phyloP scores from a whole-genome alignment of 495 filamentous ascomycete species.

The Aspergillus nanangensis region DNA sequence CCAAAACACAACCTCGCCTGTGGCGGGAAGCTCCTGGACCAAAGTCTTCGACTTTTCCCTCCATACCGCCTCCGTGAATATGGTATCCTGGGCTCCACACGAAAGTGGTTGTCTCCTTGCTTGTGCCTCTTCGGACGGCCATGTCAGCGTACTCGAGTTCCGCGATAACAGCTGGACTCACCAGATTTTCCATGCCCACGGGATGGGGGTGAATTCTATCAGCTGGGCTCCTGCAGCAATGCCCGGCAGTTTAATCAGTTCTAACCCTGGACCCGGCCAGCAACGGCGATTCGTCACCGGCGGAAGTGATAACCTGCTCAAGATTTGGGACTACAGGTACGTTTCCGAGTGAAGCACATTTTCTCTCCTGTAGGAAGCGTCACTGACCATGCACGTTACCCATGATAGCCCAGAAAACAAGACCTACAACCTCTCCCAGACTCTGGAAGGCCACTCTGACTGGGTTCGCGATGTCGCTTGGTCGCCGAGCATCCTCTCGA shows the following conservation, averaged over 20 bases:
- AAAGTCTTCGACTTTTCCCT: slow-evolving; percentile 85
- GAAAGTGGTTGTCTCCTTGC: slow-evolving; percentile 92
- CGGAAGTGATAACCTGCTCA: slow-evolving; percentile 86
- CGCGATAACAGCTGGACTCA: slow-evolving; percentile 85
- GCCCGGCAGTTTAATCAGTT: slow-evolving; percentile 75
- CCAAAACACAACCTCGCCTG: slow-evolving; percentile 38
- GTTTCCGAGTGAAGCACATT: no score
- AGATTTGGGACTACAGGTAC: slow-evolving; percentile 76
- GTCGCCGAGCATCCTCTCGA: slow-evolving; percentile 88
- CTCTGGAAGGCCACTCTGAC: slow-evolving; percentile 77
- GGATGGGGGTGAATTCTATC: slow-evolving; percentile 88
- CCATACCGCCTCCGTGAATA: slow-evolving; percentile 93
- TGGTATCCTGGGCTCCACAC: slow-evolving; percentile 94
- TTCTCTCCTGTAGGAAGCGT: no score
- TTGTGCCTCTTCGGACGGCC: slow-evolving; percentile 89
- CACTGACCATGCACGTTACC: no score
- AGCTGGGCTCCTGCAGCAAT: slow-evolving; percentile 85
- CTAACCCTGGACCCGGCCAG: slow-evolving; percentile 54
- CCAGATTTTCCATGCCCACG: slow-evolving; percentile 86
- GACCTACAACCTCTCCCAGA: slow-evolving; percentile 50
- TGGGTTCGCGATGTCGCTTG: slow-evolving; percentile 99
- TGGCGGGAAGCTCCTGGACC: slow-evolving; percentile 58
- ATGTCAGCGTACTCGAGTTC: slow-evolving; percentile 90
- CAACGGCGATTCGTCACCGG: slow-evolving; percentile 85
- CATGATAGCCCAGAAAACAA: slow-evolving; percentile 43